These are phyloP conservation scores for Kandelia obovata DNA, from an alignment of 345 rosid genomes.

Conservation along the genomic window DNA sequence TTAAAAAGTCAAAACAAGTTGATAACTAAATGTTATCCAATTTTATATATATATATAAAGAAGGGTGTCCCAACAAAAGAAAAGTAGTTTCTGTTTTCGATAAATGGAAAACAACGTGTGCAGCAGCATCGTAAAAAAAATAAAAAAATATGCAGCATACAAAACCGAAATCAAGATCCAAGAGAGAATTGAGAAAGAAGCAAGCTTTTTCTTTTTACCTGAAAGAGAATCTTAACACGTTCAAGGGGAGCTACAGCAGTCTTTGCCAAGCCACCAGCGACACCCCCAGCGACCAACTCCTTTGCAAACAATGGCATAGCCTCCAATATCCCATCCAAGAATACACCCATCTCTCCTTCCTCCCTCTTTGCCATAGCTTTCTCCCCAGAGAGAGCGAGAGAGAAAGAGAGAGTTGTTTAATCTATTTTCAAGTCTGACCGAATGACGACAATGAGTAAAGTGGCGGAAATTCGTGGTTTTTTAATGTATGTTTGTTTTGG, in stretches of 20 bases:
- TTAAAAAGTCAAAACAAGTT: slow-evolving; percentile 13
- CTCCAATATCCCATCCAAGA: slow-evolving; percentile 49
- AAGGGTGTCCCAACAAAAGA: too few relatives aligned
- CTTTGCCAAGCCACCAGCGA: slow-evolving; percentile 87
- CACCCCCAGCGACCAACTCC: slow-evolving; percentile 87
- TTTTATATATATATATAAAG: too few relatives aligned
- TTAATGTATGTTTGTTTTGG: slow-evolving; percentile 22
- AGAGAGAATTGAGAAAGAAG: neutral
- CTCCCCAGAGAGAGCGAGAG: slow-evolving; percentile 16
- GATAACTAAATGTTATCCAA: neutral
- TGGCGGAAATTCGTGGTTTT: slow-evolving; percentile 11
- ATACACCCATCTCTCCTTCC: slow-evolving; percentile 42
- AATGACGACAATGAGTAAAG: too few relatives aligned
- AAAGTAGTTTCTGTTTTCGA: too few relatives aligned
- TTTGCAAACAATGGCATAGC: slow-evolving; percentile 73
- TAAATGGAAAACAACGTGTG: neutral
- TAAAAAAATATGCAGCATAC: too few relatives aligned
- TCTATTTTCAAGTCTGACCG: neutral
- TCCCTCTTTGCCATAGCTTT: slow-evolving; percentile 46
- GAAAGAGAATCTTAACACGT: slow-evolving; percentile 87
- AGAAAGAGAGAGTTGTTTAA: slow-evolving; percentile 7
- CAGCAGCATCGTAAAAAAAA: neutral
- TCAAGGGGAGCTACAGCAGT: slow-evolving; percentile 88
- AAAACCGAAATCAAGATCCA: slow-evolving; percentile 1
- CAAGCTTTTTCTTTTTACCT: slow-evolving; percentile 35